phyloP scores from a whole-genome alignment of 2,329 filamentous ascomycete genomes.

The Byssoonygena ceratinophila region DNA sequence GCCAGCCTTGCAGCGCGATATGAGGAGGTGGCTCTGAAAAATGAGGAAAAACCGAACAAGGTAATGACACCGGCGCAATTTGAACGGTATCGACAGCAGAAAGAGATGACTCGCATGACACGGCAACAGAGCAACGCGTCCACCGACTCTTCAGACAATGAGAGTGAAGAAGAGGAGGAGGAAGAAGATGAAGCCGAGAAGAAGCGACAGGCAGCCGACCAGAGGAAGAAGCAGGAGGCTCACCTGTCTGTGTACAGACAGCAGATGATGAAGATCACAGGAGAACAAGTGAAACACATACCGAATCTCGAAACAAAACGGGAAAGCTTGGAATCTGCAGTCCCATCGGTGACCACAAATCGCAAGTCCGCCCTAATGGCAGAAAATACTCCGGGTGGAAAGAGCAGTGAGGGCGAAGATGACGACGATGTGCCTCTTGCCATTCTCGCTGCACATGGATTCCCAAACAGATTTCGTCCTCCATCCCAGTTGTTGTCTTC shows the following conservation, averaged over 20 bases:
- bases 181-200: slow-evolving; percentile 69
- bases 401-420: slow-evolving; percentile 51
- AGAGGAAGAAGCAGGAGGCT: slow-evolving; percentile 77
- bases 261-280: slow-evolving; percentile 94
- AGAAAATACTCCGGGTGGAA: slow-evolving; percentile 24
- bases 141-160: slow-evolving; percentile 46
- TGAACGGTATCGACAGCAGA: slow-evolving; percentile 60
- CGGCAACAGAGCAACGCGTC: slow-evolving; percentile 43
- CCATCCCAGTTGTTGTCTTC: slow-evolving; percentile 56
- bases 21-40: slow-evolving; percentile 29
- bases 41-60: slow-evolving; percentile 48
- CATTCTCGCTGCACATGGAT: slow-evolving; percentile 79
- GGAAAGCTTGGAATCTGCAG: slow-evolving; percentile 48
- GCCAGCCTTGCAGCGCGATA: slow-evolving; percentile 39
- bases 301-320: slow-evolving; percentile 40
- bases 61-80: slow-evolving; percentile 87
- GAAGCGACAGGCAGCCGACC: slow-evolving; percentile 59
- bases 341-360: slow-evolving; percentile 41
- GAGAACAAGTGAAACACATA: slow-evolving; percentile 45
- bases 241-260: slow-evolving; percentile 83
- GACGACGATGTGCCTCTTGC: slow-evolving; percentile 82
- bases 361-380: slow-evolving; percentile 26
- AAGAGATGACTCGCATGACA: slow-evolving; percentile 61
- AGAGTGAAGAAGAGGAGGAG: slow-evolving; percentile 50
- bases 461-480: slow-evolving; percentile 66